Base-by-base conservation (phyloP, 257 asterid species). In the Leonotis leonurus region DNA sequence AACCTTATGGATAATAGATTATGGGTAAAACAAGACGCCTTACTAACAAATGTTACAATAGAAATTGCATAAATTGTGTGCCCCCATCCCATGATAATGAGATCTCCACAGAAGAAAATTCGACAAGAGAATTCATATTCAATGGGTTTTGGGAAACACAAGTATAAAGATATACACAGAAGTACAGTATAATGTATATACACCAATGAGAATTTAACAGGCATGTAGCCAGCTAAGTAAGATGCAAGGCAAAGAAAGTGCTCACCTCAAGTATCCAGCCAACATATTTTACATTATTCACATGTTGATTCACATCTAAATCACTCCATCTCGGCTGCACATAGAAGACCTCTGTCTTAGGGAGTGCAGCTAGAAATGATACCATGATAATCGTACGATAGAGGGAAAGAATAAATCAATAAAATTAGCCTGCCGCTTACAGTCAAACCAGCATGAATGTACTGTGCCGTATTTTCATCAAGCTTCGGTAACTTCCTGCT, bases 211-310 rank as follows among this genome's bases (percentile, higher is more conserved):
- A n/a, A n/a, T n/a, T n/a, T n/a, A n/a, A n/a, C n/a, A n/a, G n/a
- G n/a, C n/a, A n/a, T n/a, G n/a, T n/a, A n/a, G n/a, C n/a, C n/a
- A n/a, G n/a, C n/a, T n/a, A n/a, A n/a, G n/a, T n/a, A n/a, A n/a
- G n/a, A n/a, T n/a, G n/a, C n/a, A n/a, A n/a, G n/a, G n/a, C n/a
- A n/a, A n/a, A n/a, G n/a, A n/a, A n/a, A n/a, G n/a, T n/a, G n/a
- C 54, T 66, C 71, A 93, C 99, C 97, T 93, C 99, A 51, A 93
- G 90, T 76, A 93, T 83, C 99, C 99, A 93, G 61, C 91, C 94
- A 57, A 93, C 77, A 62, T 93, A 93, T 70, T 93, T 93, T 65
- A 93, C 99, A 70, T 93, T 93, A 63, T 93, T 93, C 76, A 93
- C 97, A 73, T 93, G 99, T 76, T 82, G 96, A 73, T 93, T 93